phyloP scores from a whole-genome alignment of 2,329 filamentous ascomycete species.

The Sporothrix curviconia region DNA sequence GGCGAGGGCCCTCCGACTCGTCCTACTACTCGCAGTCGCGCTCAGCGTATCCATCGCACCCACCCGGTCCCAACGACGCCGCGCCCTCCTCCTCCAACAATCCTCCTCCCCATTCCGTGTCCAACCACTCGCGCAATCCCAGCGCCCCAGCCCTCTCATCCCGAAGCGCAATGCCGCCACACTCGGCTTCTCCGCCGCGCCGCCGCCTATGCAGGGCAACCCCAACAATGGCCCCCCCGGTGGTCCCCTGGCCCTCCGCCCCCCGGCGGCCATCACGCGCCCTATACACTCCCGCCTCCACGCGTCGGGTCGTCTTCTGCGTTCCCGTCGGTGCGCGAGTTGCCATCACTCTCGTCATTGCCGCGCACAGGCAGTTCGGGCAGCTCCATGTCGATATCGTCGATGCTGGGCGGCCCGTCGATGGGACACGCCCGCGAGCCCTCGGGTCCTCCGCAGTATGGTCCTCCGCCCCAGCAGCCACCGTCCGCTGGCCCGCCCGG shows the following conservation, averaged over 20 bases:
- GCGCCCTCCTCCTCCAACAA: not conserved
- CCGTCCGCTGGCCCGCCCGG: slow-evolving; percentile 19
- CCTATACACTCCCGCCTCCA: slow-evolving; percentile 42
- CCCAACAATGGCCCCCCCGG: slow-evolving; percentile 9
- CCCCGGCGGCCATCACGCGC: slow-evolving; percentile 23
- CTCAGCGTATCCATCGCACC: slow-evolving; percentile 28
- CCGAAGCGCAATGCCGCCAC: slow-evolving; percentile 41
- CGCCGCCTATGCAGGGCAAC: slow-evolving; percentile 8
- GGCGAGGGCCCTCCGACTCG: slow-evolving; percentile 39
- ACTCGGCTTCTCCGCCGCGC: slow-evolving; percentile 19
- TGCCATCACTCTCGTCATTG: slow-evolving; percentile 46
- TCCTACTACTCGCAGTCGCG: slow-evolving; percentile 34
- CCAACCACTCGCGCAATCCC: slow-evolving; percentile 36
- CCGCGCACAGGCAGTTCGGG: slow-evolving; percentile 40
- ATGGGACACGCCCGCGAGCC: slow-evolving; percentile 32
- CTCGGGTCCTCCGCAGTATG: slow-evolving; percentile 33
- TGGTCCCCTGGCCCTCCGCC: slow-evolving; percentile 17
- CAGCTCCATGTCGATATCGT: slow-evolving; percentile 56
- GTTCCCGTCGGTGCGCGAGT: slow-evolving; percentile 44
- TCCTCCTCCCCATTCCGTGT: slow-evolving; percentile 21
- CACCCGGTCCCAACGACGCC: slow-evolving; percentile 14
- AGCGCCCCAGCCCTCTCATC: slow-evolving; percentile 36
- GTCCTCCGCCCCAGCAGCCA: slow-evolving; percentile 15
- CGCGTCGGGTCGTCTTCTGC: slow-evolving; percentile 38
- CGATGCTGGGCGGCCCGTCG: slow-evolving; percentile 49